Evolutionary conservation across 352 stramenopile genomes (phyloP).

Genomic region (Phytophthora tubulina): DNA sequence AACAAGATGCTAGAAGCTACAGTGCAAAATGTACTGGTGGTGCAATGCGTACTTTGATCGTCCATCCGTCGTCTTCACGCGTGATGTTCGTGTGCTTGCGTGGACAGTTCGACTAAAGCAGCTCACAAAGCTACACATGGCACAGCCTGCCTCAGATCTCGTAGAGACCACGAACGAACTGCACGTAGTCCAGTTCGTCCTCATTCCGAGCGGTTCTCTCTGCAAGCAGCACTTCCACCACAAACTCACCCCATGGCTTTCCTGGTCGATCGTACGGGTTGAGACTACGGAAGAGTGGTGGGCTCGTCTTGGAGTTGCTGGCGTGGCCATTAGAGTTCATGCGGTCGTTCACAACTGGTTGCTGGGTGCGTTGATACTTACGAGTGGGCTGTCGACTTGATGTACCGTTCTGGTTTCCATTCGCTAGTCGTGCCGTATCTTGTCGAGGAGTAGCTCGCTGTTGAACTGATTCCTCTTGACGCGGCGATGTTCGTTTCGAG

Average conservation of each 20-base stretch:
- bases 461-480: background rate
- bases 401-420: slow-evolving; percentile 7
- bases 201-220: slow-evolving; percentile 39
- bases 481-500: background rate
- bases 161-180: slow-evolving; percentile 40
- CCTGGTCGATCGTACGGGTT: slow-evolving; percentile 26
- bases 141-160: slow-evolving; percentile 33
- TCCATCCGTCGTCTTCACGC: slow-evolving; percentile 13
- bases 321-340: background rate
- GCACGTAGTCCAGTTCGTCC: slow-evolving; percentile 47
- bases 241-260: slow-evolving; percentile 41
- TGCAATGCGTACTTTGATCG: slow-evolving; percentile 23
- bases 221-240: slow-evolving; percentile 38
- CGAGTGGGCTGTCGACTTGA: slow-evolving; percentile 7
- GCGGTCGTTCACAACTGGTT: slow-evolving; percentile 3
- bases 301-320: background rate
- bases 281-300: slow-evolving; percentile 11
- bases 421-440: slow-evolving; percentile 2
- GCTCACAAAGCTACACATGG: slow-evolving; percentile 13
- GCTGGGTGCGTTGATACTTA: slow-evolving; percentile 19
- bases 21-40: slow-evolving; percentile 27
- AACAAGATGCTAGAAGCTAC: slow-evolving; percentile 24
- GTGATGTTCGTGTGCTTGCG: slow-evolving; percentile 21
- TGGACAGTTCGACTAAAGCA: slow-evolving; percentile 25
- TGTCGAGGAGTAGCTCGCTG: slow-evolving; percentile 1